phyloP scores from a whole-genome alignment of 257 asterid genomes.

The Knoxia roxburghii region DNA sequence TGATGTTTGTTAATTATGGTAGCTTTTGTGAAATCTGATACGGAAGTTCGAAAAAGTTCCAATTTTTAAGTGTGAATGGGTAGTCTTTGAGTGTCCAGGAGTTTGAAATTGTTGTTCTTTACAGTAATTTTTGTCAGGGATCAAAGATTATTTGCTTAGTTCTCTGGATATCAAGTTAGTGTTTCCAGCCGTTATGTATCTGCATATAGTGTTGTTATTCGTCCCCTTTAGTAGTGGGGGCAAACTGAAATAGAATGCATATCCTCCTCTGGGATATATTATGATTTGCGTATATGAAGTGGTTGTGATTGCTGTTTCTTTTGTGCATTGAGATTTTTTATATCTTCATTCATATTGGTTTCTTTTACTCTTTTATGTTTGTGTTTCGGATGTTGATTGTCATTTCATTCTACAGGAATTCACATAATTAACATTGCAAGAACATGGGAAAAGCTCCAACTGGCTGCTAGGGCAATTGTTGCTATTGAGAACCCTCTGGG shows the following conservation, averaged over 20 bases:
- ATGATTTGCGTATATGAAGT: too few relatives aligned
- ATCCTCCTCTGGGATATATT: too few relatives aligned
- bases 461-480: conserved; percentile 42
- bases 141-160: background rate
- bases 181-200: background rate
- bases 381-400: background rate
- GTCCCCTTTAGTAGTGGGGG: background rate
- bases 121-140: background rate
- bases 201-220: background rate
- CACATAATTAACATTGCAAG: conserved; percentile 32
- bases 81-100: background rate
- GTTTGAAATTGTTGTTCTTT: background rate
- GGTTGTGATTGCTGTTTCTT: too few relatives aligned
- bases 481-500: conserved; percentile 39
- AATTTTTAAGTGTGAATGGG: background rate
- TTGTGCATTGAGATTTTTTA: too few relatives aligned
- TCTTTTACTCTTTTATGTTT: background rate
- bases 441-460: conserved; percentile 38
- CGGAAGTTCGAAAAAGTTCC: background rate
- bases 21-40: background rate
- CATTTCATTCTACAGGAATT: conserved; percentile 18
- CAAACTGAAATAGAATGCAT: too few relatives aligned
- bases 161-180: too few relatives aligned
- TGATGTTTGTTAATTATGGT: background rate
- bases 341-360: background rate